Base-by-base conservation (phyloP, 345 rosid species). In the Cardamine resedifolia region DNA sequence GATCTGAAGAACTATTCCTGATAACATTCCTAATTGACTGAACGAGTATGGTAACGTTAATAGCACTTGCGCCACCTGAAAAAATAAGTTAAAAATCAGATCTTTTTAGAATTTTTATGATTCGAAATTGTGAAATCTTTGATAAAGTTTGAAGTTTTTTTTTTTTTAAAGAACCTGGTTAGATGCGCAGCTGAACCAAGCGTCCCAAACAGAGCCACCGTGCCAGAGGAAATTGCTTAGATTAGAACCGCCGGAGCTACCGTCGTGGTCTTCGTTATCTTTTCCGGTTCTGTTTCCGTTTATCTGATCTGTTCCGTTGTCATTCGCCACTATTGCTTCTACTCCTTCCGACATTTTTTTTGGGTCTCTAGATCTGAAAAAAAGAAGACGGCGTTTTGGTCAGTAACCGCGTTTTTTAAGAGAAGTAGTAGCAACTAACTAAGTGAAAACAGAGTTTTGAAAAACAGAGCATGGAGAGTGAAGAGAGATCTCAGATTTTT, bases 141-240 rank as follows among this genome's bases (percentile, higher is more conserved):
- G 49, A 44, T 16, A n/a, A 15, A 2, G 0, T 5, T 9, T 3
- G 1, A 20, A 12, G 3, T 26, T 16, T 55, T 3, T 66, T 15
- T 20, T 5, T 9, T 23, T 7, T 79, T 2, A 6, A 3, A 0
- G 3, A 16, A 90, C 98, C 73, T 94, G 99, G 81, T 95, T 95
- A 60, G 99, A 95, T 68, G 99, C 92, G 43, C 98, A 95, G 47
- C 98, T 91, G 87, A 95, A 95, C 99, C 99, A 95, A 44, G 99
- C 99, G 74, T 95, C 99, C 99, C 99, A 95, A 56, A 77, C 89
- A 2, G 99, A 95, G 66, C 99, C 99, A 31, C 99, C 99, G 36
- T 95, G 99, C 99, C 99, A 95, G 28, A 95, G 86, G 61, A 86
- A 14, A 80, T 65, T 88, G 77, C 87, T 95, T 68, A 95, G 70